These are phyloP conservation scores for Papiliotrema laurentii DNA, from an alignment of 1,284 basidiomycete genomes.

Conservation along the genomic window DNA sequence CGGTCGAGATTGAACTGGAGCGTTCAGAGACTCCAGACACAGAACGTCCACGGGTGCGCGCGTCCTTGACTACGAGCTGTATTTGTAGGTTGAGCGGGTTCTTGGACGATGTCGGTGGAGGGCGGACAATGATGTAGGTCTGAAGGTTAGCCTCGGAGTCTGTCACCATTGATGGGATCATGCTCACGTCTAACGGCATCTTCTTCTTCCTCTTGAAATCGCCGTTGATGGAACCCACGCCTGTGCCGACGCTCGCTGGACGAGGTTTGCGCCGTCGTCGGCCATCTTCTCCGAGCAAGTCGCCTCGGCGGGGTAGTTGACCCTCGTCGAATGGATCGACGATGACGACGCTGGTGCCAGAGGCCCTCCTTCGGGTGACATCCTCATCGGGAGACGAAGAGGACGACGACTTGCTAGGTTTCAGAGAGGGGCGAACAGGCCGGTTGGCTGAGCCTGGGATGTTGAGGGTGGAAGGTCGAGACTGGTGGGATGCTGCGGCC, in stretches of 20 bases:
- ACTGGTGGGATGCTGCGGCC: slow-evolving; percentile 2
- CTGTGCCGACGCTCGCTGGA: neutral
- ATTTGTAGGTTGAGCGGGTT: slow-evolving; percentile 91
- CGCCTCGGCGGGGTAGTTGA: neutral
- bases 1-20: slow-evolving; percentile 9
- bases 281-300: neutral
- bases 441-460: neutral
- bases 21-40: slow-evolving; percentile 22
- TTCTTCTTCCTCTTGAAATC: neutral
- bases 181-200: neutral
- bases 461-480: slow-evolving; percentile 2
- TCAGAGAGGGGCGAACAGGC: slow-evolving; percentile 12
- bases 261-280: slow-evolving; percentile 1
- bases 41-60: slow-evolving; percentile 16
- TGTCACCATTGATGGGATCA: too few relatives aligned
- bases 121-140: slow-evolving; percentile 59
- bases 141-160: slow-evolving; percentile 49
- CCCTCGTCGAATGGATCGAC: slow-evolving; percentile 14
- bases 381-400: slow-evolving; percentile 5
- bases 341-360: slow-evolving; percentile 15
- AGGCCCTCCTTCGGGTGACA: slow-evolving; percentile 9
- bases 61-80: slow-evolving; percentile 62
- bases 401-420: slow-evolving; percentile 9
- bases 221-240: neutral
- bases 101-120: slow-evolving; percentile 64